Evolutionary conservation across 2,329 filamentous ascomycete species (phyloP).

Genomic region (Clarireedia homoeocarpa): DNA sequence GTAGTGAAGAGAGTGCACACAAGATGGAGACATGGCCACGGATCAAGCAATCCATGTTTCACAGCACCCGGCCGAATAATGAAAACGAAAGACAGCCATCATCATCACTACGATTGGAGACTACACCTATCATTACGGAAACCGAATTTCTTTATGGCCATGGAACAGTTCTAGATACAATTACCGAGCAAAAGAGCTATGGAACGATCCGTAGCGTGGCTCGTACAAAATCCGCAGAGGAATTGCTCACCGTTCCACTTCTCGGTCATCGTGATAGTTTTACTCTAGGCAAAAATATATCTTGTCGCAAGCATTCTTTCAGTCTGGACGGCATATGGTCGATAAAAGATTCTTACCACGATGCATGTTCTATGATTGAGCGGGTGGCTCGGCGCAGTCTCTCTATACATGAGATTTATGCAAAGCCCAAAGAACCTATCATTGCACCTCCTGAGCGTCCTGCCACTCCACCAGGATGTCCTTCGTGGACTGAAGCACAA

Average conservation of each 20-base stretch:
- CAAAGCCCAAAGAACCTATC: conserved; percentile 25
- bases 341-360: conserved; percentile 27
- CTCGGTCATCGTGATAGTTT: conserved; percentile 25
- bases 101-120: conserved; percentile 1
- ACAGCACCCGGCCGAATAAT: neutral
- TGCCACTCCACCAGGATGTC: conserved; percentile 27
- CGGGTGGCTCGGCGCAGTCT: conserved; percentile 12
- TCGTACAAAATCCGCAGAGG: conserved; percentile 23
- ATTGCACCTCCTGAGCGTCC: conserved; percentile 24
- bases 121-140: conserved; percentile 2
- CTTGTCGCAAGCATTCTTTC: conserved; percentile 30
- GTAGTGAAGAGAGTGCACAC: conserved; percentile 24
- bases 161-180: conserved; percentile 34
- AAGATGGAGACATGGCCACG: conserved; percentile 12
- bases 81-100: conserved; percentile 6
- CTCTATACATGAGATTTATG: conserved; percentile 25
- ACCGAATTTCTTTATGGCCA: conserved; percentile 33
- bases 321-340: conserved; percentile 29
- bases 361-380: conserved; percentile 23
- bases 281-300: conserved; percentile 16
- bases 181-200: conserved; percentile 35
- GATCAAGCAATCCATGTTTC: neutral
- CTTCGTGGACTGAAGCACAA: conserved; percentile 29
- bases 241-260: conserved; percentile 22
- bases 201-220: conserved; percentile 19